These are phyloP conservation scores for Cryomyces minteri DNA, from an alignment of 495 filamentous ascomycete species.

Conservation along the genomic window DNA sequence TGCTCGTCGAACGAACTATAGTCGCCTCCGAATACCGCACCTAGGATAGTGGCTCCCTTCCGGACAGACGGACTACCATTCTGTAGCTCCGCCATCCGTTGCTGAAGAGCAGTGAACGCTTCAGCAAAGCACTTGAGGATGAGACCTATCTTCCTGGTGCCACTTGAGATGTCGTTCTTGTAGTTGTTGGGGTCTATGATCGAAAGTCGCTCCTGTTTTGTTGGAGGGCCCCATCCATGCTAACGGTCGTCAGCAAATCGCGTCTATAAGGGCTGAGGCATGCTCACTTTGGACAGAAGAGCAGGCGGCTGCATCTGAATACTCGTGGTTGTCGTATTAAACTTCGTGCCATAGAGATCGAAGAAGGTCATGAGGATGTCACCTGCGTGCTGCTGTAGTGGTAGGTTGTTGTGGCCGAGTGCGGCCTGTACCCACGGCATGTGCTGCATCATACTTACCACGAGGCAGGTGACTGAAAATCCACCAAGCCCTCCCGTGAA, in stretches of 20 bases:
- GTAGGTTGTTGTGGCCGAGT: slow-evolving; percentile 20
- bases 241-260: neutral
- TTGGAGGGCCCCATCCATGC: neutral
- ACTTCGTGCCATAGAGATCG: slow-evolving; percentile 66
- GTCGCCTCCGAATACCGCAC: slow-evolving; percentile 17
- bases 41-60: slow-evolving; percentile 13
- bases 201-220: slow-evolving; percentile 30
- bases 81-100: slow-evolving; percentile 43
- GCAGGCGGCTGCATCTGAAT: slow-evolving; percentile 58
- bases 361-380: slow-evolving; percentile 71
- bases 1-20: slow-evolving; percentile 17
- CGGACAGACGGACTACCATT: slow-evolving; percentile 17
- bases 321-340: slow-evolving; percentile 44
- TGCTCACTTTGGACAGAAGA: slow-evolving; percentile 48
- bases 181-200: slow-evolving; percentile 82
- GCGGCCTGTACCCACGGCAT: slow-evolving; percentile 45
- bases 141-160: slow-evolving; percentile 41
- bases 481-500: slow-evolving; percentile 82
- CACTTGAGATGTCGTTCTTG: slow-evolving; percentile 71
- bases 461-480: slow-evolving; percentile 82
- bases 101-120: slow-evolving; percentile 36
- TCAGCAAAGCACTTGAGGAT: slow-evolving; percentile 47
- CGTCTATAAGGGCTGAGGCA: slow-evolving; percentile 1
- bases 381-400: slow-evolving; percentile 39
- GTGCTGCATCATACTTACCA: slow-evolving; percentile 69